Conservation (phyloP, 805 yeast genomes). For the Yamadazyma scolyti region DNA sequence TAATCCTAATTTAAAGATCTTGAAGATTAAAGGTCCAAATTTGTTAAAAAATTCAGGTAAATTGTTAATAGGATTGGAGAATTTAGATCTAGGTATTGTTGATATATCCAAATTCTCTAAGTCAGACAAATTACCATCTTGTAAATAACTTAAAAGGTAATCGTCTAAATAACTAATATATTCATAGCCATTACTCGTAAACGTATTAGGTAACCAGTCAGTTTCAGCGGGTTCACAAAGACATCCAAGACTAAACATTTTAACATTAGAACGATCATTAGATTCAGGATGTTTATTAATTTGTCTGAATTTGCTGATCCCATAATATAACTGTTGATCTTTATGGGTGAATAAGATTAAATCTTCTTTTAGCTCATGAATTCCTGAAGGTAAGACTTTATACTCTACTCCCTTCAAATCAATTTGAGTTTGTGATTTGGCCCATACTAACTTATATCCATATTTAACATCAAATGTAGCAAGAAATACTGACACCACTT, state of each 20-base stretch:
- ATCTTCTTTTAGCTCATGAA: conserved; percentile 30
- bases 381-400: conserved; percentile 38
- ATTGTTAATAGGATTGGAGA: conserved; percentile 12
- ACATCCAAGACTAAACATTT: conserved; percentile 38
- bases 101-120: conserved; percentile 14
- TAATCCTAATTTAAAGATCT: conserved; percentile 59
- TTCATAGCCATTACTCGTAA: conserved; percentile 36
- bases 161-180: conserved; percentile 25
- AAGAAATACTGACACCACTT: conserved; percentile 29
- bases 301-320: conserved; percentile 28
- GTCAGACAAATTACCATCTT: conserved; percentile 9
- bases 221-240: conserved; percentile 25
- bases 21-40: conserved; percentile 65
- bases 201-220: conserved; percentile 35
- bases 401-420: conserved; percentile 33
- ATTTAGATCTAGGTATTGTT: conserved; percentile 2
- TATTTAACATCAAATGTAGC: conserved; percentile 30
- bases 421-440: conserved; percentile 15
- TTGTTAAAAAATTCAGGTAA: conserved; percentile 43
- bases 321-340: conserved; percentile 25
- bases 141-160: conserved; percentile 19
- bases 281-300: conserved; percentile 2
- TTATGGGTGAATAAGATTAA: conserved; percentile 30
- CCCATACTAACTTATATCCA: conserved; percentile 39
- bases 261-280: conserved; percentile 23